Evolutionary conservation across 2,329 filamentous ascomycete genomes (phyloP), one percentile per base, ranked within the genome.

Genomic region (Arthrobotrys megalospora): DNA sequence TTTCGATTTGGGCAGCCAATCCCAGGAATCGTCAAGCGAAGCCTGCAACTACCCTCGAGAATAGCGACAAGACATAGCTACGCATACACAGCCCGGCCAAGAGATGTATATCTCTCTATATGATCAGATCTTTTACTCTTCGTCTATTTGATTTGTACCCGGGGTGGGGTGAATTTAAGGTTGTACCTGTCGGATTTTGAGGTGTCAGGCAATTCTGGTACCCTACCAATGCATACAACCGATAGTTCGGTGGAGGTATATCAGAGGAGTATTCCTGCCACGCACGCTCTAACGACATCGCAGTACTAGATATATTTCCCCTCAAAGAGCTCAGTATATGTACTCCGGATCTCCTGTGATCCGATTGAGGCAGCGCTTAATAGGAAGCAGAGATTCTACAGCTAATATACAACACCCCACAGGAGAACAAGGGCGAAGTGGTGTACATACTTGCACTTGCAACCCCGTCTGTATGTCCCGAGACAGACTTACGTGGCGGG

Each of bases 21-120:
- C 55, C 55, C 55, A 55, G 38, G 36, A 71, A 64, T 52, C 24
- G 68, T 55, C 69, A 73, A 73, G 53, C 69, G 60, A 73, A 73
- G 69, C 69, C 69, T 73, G 34, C 48, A 60, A 66, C 69, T 73
- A 66, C 69, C 69, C 52, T 50, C 45, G 38, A 50, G 53, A 41
- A 63, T 28, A 64, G 34, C 50, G 19, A 28, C 28, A 50, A 60
- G 52, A 47, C 60, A 48, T 47, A 24, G 21, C 11, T 47, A 34
- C 19, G 43, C 60, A 64, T 34, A 48, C 60, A 64, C 43, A 64
- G 43, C 60, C 60, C 43, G 43, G 60, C 60, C 60, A 64, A 64
- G 58, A 32, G n/a, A 60, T 28, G 11, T 28, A 8, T 41, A 36
- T 24, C 16, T 38, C 32, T 38, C 8, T 16, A 32, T 36, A 19